phyloP scores from a whole-genome alignment of 495 filamentous ascomycete species.

The Platismatia glauca region DNA sequence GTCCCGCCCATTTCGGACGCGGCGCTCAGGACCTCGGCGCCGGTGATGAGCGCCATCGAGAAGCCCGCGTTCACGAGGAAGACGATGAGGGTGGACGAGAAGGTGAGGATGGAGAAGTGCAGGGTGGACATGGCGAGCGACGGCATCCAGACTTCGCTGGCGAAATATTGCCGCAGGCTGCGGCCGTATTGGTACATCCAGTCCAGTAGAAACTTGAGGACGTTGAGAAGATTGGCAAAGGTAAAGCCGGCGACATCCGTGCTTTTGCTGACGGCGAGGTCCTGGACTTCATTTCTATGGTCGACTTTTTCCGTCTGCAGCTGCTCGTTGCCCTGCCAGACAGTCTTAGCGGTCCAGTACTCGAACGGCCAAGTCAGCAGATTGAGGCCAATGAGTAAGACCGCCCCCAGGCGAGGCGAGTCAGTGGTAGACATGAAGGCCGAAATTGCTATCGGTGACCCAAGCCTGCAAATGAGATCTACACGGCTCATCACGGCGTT shows the following conservation, averaged over 20 bases:
- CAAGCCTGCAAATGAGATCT: slow-evolving; percentile 60
- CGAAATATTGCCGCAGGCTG: slow-evolving; percentile 4
- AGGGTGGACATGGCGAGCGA: slow-evolving; percentile 1
- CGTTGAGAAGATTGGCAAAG: background rate
- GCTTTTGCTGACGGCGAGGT: background rate
- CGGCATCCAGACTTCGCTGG: slow-evolving; percentile 8
- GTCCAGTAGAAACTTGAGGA: background rate
- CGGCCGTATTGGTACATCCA: slow-evolving; percentile 1
- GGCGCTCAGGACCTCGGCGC: slow-evolving; percentile 3
- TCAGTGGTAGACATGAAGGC: slow-evolving; percentile 36
- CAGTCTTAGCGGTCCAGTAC: slow-evolving; percentile 3
- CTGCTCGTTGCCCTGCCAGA: slow-evolving; percentile 1
- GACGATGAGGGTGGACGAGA: slow-evolving; percentile 6
- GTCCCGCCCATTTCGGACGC: slow-evolving; percentile 7
- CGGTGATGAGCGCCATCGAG: slow-evolving; percentile 7
- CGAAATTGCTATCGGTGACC: slow-evolving; percentile 50
- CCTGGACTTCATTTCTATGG: too few species aligned
- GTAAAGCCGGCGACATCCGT: background rate
- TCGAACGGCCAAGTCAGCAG: slow-evolving; percentile 10
- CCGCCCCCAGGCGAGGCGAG: slow-evolving; percentile 41
- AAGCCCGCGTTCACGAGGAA: slow-evolving; percentile 12
- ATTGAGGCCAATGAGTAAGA: slow-evolving; percentile 36
- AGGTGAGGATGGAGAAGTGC: slow-evolving; percentile 4
- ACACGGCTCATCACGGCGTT: slow-evolving; percentile 61
- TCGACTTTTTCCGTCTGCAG: background rate